Evolutionary conservation across 495 filamentous ascomycete genomes (phyloP), one percentile per base, ranked within the genome.

Genomic region (Penicillium desertorum): DNA sequence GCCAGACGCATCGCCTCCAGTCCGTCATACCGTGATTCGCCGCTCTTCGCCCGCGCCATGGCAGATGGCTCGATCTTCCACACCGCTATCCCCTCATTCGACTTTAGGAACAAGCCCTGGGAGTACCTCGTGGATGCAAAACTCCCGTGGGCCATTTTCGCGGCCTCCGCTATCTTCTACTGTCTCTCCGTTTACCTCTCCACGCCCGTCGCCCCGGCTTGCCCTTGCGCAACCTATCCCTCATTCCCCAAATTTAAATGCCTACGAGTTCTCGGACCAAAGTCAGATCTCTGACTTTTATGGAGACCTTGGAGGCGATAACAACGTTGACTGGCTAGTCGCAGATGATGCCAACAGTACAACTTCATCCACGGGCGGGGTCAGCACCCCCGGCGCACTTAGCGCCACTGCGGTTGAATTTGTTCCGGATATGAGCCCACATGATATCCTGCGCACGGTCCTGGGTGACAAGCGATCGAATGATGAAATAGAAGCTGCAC

Each of bases 371-470:
- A 83, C 86, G 4, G 80, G 83, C 20, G 85, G 84, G 3, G 77
- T 79, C 41, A 82, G 81, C 44, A 59, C 74, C 10, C 83, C 82
- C 54, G 88, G 83, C 22, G 78, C 88, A 29, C 86, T 90, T 59
- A 89, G 88, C 54, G 87, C 86, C 19, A 88, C 87, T 8, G 87
- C 91, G 16, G 86, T 92, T 54, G 95, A 90, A 64, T 83, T 90
- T 57, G 85, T 89, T 27, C 83, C 86, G 34, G 92, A 98, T 64
- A 99, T 99, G 95, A 94, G 90, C 50, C 92, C 95, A 3, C 95
- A 96, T 76, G 95, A 99, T 71, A 99, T 99, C 80, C 79, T 99
- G 43, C 88, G 95, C 48, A 96, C 92, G 11, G 94, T 99, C 30
- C 79, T 99, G 34, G 91, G 93, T 11, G 91, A 92, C 64, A 86